A percentile compares a stretch with the other conserved stretches of the same genome.
These are phyloP conservation scores for Zygoascus hellenicus DNA, from an alignment of 1,139 yeast species.

Conservation along the genomic window DNA sequence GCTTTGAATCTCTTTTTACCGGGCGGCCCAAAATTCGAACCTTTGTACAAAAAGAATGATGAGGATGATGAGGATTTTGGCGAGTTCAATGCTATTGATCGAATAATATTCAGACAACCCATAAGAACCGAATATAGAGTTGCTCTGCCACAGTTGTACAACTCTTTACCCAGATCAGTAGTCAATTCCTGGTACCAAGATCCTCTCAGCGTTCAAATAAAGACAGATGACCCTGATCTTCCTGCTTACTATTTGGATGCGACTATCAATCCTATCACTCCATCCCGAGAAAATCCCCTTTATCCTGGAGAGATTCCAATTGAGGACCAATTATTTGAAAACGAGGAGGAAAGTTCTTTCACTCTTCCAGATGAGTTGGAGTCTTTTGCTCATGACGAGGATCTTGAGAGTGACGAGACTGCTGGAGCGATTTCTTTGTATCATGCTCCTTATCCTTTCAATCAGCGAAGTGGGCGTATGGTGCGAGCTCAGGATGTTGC, in stretches of 20 bases:
- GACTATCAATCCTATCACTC: slow-evolving; percentile 50
- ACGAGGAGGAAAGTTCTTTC: slow-evolving; percentile 30
- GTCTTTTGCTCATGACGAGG: slow-evolving; percentile 47
- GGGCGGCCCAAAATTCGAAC: slow-evolving; percentile 96
- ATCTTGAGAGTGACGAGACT: slow-evolving; percentile 45
- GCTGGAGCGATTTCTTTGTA: slow-evolving; percentile 58
- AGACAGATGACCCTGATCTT: slow-evolving; percentile 45
- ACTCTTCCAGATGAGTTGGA: slow-evolving; percentile 37
- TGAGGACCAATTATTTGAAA: slow-evolving; percentile 6
- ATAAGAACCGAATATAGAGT: slow-evolving; percentile 77
- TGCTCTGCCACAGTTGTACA: slow-evolving; percentile 81
- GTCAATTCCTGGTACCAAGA: slow-evolving; percentile 55
- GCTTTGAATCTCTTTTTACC: slow-evolving; percentile 83
- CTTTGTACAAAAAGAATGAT: slow-evolving; percentile 60
- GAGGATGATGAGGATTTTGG: slow-evolving; percentile 72
- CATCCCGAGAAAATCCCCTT: slow-evolving; percentile 20
- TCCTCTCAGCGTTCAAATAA: slow-evolving; percentile 48
- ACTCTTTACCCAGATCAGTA: slow-evolving; percentile 68
- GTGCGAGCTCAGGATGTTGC: slow-evolving; percentile 90
- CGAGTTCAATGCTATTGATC: slow-evolving; percentile 83
- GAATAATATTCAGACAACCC: slow-evolving; percentile 74
- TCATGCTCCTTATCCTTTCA: slow-evolving; percentile 84
- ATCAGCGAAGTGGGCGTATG: slow-evolving; percentile 62
- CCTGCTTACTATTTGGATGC: slow-evolving; percentile 55
- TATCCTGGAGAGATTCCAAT: slow-evolving; percentile 12